Evolutionary conservation across 257 asterid genomes (phyloP).

Genomic region (Solanum etuberosum): DNA sequence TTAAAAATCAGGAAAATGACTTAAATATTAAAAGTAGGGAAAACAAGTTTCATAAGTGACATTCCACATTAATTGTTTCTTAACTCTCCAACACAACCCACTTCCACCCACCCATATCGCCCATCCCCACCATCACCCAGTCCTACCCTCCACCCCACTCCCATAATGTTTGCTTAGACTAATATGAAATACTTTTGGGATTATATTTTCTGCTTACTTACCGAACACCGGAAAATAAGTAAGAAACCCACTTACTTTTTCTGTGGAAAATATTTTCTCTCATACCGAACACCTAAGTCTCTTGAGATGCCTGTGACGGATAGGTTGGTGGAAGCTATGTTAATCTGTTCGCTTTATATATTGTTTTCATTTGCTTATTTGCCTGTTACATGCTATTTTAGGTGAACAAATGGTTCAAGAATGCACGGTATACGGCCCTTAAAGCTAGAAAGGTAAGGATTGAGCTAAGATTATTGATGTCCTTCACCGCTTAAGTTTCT

Average conservation of each 20-base stretch:
- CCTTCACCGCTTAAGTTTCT: neutral
- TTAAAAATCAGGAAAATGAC: neutral
- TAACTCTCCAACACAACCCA: neutral
- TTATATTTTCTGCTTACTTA: neutral
- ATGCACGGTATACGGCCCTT: constrained; percentile 88
- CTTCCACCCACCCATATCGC: neutral
- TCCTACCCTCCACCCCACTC: neutral
- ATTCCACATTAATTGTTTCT: neutral
- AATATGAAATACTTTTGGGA: neutral
- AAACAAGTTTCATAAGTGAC: neutral
- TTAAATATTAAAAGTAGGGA: neutral
- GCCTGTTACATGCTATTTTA: constrained; percentile 18
- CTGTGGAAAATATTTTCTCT: neutral
- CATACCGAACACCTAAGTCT: neutral
- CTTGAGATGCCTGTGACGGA: neutral
- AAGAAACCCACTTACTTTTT: neutral
- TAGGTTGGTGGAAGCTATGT: neutral
- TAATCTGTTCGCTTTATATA: neutral
- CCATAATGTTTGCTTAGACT: neutral
- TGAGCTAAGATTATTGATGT: neutral
- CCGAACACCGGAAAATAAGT: neutral
- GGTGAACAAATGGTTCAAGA: constrained; percentile 99
- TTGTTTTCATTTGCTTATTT: neutral
- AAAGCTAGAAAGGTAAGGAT: constrained; percentile 75
- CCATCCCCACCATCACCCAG: neutral